Evolutionary conservation across 768 basidiomycete species (phyloP).

Genomic region (Termitomyces sp.): DNA sequence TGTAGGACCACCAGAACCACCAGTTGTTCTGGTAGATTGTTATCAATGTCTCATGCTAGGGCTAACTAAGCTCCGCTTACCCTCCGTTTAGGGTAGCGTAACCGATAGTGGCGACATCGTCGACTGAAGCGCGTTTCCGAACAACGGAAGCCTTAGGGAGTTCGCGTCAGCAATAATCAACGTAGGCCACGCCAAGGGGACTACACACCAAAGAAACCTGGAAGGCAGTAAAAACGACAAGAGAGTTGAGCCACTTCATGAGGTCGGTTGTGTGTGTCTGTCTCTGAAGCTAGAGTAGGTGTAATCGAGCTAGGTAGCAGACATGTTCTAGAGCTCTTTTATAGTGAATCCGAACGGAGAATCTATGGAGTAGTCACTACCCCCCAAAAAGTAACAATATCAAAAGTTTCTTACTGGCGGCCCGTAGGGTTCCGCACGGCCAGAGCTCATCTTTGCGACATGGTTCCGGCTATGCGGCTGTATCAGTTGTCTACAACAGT

Average conservation of each 20-base stretch:
- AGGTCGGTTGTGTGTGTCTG: background rate
- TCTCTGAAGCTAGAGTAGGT: background rate
- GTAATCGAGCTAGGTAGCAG: background rate
- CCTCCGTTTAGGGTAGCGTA: constrained; percentile 34
- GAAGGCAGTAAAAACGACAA: constrained; percentile 14
- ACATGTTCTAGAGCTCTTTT: background rate
- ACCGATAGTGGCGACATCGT: constrained; percentile 32
- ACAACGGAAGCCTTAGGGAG: constrained; percentile 13
- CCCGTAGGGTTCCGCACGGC: constrained; percentile 6
- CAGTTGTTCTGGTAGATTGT: constrained; percentile 28
- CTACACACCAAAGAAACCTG: constrained; percentile 13
- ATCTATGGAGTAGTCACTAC: background rate
- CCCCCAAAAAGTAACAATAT: background rate
- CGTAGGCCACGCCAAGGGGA: background rate
- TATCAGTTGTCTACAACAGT: background rate
- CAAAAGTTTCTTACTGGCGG: constrained; percentile 1
- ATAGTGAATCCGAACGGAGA: background rate
- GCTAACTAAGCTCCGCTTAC: constrained; percentile 13
- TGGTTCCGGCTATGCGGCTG: background rate
- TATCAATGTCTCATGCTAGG: background rate
- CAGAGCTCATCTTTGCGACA: background rate
- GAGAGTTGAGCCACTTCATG: constrained; percentile 19
- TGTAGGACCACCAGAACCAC: constrained; percentile 36
- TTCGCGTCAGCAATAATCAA: background rate
- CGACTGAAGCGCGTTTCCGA: constrained; percentile 29